A percentile compares a stretch with the other conserved stretches of the same genome.
Conservation (phyloP, 2,329 filamentous ascomycete genomes). For the Talaromyces sp. region DNA sequence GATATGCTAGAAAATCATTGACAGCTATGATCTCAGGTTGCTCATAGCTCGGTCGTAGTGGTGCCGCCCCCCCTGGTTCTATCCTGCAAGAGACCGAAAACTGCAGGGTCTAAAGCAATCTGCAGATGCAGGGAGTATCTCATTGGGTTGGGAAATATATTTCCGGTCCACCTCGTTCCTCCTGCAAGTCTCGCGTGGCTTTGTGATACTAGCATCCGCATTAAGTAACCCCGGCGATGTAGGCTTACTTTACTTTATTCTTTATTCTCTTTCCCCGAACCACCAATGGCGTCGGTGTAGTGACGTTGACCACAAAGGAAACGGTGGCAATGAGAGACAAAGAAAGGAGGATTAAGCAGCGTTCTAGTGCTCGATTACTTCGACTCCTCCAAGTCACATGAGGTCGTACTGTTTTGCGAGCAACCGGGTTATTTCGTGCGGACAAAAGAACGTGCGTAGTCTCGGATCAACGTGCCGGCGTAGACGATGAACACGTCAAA, state of each 20-base stretch:
- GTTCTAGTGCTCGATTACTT: not conserved
- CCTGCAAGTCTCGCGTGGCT: not conserved
- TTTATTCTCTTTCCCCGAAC: not conserved
- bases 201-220: not conserved
- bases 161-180: not conserved
- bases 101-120: not conserved
- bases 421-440: not conserved
- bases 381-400: not conserved
- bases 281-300: not conserved
- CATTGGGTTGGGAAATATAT: not conserved
- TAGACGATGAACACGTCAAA: not conserved
- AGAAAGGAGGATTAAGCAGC: not conserved
- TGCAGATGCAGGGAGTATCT: not conserved
- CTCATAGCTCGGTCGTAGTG: not conserved
- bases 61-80: not conserved
- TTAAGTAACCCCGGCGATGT: not conserved
- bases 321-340: not conserved
- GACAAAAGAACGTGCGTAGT: not conserved
- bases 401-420: not conserved
- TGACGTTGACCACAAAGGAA: slow-evolving; percentile 4
- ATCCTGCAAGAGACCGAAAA: not conserved
- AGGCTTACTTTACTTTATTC: not conserved
- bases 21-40: not conserved
- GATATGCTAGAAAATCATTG: not conserved
- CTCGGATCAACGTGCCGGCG: not conserved